These are phyloP conservation scores for Magnolia sinica DNA, from an alignment of 164 flowering plant genomes.

Conservation along the genomic window DNA sequence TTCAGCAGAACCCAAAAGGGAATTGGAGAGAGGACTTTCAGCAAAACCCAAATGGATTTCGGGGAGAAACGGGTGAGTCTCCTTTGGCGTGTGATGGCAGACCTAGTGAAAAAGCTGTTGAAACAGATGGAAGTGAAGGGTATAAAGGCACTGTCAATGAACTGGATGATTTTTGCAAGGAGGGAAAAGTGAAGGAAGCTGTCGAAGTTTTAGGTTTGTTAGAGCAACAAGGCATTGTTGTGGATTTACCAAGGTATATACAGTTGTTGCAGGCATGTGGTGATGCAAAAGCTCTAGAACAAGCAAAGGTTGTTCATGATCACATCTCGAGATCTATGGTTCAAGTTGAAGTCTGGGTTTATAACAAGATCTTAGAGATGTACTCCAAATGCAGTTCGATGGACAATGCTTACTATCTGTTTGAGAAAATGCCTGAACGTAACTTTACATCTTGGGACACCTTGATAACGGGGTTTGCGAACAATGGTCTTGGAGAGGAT, in stretches of 20 bases:
- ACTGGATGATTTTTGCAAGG: constrained; percentile 49
- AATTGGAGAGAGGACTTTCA: constrained; percentile 5
- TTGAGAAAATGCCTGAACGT: constrained; percentile 50
- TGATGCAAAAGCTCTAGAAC: constrained; percentile 43
- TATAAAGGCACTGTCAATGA: constrained; percentile 44
- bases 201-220: constrained; percentile 47
- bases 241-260: constrained; percentile 46
- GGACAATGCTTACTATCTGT: constrained; percentile 50
- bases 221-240: constrained; percentile 29
- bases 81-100: neutral
- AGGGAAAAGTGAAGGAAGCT: constrained; percentile 62
- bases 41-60: constrained; percentile 8
- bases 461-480: constrained; percentile 60
- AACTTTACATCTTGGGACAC: constrained; percentile 73
- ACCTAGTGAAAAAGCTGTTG: constrained; percentile 19
- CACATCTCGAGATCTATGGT: constrained; percentile 30
- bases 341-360: constrained; percentile 31
- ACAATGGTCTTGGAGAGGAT: constrained; percentile 68
- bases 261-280: constrained; percentile 55
- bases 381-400: constrained; percentile 58
- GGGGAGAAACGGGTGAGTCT: constrained; percentile 8
- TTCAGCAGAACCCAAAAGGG: constrained; percentile 4
- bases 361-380: constrained; percentile 65
- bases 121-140: constrained; percentile 24
- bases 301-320: constrained; percentile 58